phyloP scores from a whole-genome alignment of 495 filamentous ascomycete species.

The Hypoxylon lenormandii region DNA sequence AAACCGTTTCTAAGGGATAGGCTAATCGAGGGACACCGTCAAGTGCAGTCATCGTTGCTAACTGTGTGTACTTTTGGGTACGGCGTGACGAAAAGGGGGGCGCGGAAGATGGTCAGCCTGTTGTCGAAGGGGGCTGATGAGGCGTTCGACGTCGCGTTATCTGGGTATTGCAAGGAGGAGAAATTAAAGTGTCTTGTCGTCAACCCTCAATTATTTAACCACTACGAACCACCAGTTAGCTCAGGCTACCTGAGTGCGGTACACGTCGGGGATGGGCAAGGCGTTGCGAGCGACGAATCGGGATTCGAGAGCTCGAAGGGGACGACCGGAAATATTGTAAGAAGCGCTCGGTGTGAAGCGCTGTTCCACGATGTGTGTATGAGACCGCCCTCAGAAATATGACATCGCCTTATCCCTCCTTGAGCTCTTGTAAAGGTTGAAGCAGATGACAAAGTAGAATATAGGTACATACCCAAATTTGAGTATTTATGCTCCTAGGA shows the following conservation, averaged over 20 bases:
- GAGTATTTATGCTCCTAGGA: no score
- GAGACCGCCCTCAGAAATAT: conserved; percentile 44
- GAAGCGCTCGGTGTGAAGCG: conserved; percentile 45
- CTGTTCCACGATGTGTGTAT: conserved; percentile 47
- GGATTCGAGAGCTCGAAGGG: conserved; percentile 38
- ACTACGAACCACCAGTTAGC: conserved; percentile 42
- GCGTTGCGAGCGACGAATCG: conserved; percentile 20
- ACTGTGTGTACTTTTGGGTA: conserved; percentile 63
- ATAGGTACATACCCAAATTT: no score
- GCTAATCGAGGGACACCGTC: conserved; percentile 44
- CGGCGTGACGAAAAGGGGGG: conserved; percentile 50
- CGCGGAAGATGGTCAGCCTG: conserved; percentile 40
- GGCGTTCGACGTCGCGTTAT: conserved; percentile 41
- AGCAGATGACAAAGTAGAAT: no score
- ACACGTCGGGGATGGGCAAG: conserved; percentile 34
- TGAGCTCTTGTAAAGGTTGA: no score
- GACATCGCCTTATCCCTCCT: background rate
- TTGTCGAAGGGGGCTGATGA: conserved; percentile 34
- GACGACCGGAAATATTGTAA: conserved; percentile 46
- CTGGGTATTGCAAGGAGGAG: conserved; percentile 22
- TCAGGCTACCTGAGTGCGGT: conserved; percentile 37
- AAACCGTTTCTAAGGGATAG: conserved; percentile 33
- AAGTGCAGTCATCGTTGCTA: conserved; percentile 53
- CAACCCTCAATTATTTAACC: conserved; percentile 45
- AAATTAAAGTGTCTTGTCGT: conserved; percentile 38